phyloP scores from a whole-genome alignment of 495 filamentous ascomycete species.

The Xylaria palmicola region DNA sequence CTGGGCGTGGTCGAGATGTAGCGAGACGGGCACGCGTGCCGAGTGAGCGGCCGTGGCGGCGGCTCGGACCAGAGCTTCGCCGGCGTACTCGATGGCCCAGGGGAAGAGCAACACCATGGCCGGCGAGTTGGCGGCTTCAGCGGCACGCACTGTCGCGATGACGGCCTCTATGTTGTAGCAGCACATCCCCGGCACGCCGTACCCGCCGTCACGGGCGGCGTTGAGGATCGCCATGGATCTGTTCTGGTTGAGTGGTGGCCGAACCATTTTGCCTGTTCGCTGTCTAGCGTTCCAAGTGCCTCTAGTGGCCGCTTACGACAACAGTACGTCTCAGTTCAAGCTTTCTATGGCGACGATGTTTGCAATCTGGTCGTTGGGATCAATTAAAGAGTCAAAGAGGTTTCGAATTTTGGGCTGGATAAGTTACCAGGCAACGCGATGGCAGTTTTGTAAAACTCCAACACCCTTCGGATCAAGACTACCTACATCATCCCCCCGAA shows the following conservation, averaged over 20 bases:
- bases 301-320: background rate
- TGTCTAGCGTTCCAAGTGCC: background rate
- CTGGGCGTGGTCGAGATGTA: constrained; percentile 79
- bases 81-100: constrained; percentile 75
- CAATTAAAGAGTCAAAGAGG: background rate
- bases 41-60: constrained; percentile 61
- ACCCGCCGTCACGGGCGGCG: constrained; percentile 61
- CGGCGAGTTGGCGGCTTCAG: constrained; percentile 69
- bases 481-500: background rate
- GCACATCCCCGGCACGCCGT: constrained; percentile 74
- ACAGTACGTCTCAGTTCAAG: no score
- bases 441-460: background rate
- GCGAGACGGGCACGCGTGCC: constrained; percentile 67
- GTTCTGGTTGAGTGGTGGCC: constrained; percentile 54
- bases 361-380: background rate
- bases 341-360: background rate
- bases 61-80: constrained; percentile 57
- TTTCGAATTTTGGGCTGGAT: background rate
- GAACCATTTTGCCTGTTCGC: constrained; percentile 42
- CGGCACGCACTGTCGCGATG: constrained; percentile 74
- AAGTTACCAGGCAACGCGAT: background rate
- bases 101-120: constrained; percentile 86
- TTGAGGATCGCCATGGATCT: constrained; percentile 67
- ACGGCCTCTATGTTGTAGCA: constrained; percentile 87
- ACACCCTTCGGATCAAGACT: background rate